phyloP scores from a whole-genome alignment of 2,329 filamentous ascomycete species.

The Colletotrichum zoysiae region DNA sequence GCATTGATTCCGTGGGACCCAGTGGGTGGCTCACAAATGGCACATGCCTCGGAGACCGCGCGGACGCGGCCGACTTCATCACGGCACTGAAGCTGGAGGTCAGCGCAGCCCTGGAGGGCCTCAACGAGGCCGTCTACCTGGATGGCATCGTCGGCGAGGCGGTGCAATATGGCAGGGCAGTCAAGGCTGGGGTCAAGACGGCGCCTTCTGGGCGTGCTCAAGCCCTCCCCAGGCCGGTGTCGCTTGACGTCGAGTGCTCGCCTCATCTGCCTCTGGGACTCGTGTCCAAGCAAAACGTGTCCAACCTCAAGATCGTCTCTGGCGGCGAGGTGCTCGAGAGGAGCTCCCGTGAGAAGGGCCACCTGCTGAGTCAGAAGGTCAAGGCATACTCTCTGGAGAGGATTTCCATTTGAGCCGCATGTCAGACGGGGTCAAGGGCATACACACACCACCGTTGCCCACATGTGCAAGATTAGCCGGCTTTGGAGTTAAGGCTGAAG shows the following conservation, averaged over 20 bases:
- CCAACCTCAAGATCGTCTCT: constrained; percentile 70
- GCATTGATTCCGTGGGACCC: constrained; percentile 80
- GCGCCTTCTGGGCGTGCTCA: constrained; percentile 41
- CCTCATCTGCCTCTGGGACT: constrained; percentile 79
- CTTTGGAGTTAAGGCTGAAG: constrained; percentile 33
- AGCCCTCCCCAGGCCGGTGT: constrained; percentile 56
- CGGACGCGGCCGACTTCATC: constrained; percentile 73
- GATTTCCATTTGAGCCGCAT: constrained; percentile 69
- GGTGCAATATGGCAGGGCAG: constrained; percentile 68
- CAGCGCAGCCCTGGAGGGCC: constrained; percentile 76
- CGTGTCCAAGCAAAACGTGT: constrained; percentile 67
- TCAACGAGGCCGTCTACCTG: constrained; percentile 76
- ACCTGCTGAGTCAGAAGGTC: constrained; percentile 82
- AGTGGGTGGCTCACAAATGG: constrained; percentile 80
- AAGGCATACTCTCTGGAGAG: constrained; percentile 87
- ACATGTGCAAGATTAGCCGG: constrained; percentile 26
- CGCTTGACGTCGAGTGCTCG: constrained; percentile 59
- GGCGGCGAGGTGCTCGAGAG: constrained; percentile 79
- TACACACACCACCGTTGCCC: background rate
- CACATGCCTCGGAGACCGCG: constrained; percentile 59
- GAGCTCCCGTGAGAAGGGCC: constrained; percentile 79
- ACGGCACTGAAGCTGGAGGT: constrained; percentile 76
- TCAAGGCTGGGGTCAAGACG: constrained; percentile 41
- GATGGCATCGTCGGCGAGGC: constrained; percentile 75
- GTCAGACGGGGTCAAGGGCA: constrained; percentile 15